These are phyloP conservation scores for Zygosaccharomyces sapae DNA, from an alignment of 1,139 yeast genomes.

Conservation along the genomic window DNA sequence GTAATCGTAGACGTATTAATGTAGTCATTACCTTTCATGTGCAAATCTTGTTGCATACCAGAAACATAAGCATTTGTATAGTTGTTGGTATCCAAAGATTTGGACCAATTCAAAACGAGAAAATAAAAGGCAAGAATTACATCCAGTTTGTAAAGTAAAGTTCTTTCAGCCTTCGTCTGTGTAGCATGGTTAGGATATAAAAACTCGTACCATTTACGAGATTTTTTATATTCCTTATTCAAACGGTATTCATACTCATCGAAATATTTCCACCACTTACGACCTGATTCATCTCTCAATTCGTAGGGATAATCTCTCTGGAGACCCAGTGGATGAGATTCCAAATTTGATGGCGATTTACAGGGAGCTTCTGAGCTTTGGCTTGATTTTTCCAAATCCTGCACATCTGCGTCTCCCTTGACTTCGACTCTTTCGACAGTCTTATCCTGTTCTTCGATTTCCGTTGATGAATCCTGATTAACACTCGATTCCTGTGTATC, in stretches of 20 bases:
- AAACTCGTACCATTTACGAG: slow-evolving; percentile 53
- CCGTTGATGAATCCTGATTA: not conserved
- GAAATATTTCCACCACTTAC: slow-evolving; percentile 61
- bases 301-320: slow-evolving; percentile 33
- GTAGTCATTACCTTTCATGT: slow-evolving; percentile 63
- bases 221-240: slow-evolving; percentile 40
- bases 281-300: slow-evolving; percentile 47
- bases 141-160: slow-evolving; percentile 58
- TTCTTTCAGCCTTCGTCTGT: slow-evolving; percentile 51
- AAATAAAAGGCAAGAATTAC: slow-evolving; percentile 55
- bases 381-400: not conserved
- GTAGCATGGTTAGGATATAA: slow-evolving; percentile 45
- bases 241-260: slow-evolving; percentile 61
- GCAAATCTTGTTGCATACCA: slow-evolving; percentile 55
- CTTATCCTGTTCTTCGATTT: not conserved
- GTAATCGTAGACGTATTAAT: slow-evolving; percentile 57
- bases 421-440: not conserved
- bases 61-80: slow-evolving; percentile 67
- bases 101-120: slow-evolving; percentile 65
- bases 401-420: not conserved
- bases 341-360: no score
- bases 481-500: not conserved
- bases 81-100: slow-evolving; percentile 57
- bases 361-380: slow-evolving; percentile 2
- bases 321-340: slow-evolving; percentile 10